Evolutionary conservation across 108 stramenopile genomes (phyloP).

Genomic region (Cylindrotheca closterium): DNA sequence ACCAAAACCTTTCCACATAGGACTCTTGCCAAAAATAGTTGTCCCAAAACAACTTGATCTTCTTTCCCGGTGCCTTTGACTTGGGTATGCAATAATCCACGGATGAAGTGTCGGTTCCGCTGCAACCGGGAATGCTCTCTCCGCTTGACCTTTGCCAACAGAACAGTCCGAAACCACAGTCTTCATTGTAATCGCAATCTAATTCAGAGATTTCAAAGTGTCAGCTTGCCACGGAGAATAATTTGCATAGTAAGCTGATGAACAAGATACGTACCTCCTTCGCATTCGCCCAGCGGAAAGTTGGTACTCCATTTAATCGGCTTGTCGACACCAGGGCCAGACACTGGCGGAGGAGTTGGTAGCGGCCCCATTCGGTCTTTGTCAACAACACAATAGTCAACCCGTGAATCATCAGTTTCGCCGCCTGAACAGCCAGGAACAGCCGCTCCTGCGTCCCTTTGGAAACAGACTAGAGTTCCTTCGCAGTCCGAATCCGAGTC

Average conservation of each 20-base stretch:
- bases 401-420: slow-evolving; percentile 5
- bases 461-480: slow-evolving; percentile 24
- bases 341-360: not conserved
- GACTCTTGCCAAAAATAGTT: not conserved
- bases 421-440: slow-evolving; percentile 38
- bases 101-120: slow-evolving; percentile 3
- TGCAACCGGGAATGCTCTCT: slow-evolving; percentile 28
- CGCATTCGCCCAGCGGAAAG: not conserved
- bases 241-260: not conserved
- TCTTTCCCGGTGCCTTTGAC: not conserved
- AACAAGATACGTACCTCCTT: too few species aligned
- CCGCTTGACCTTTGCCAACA: not conserved
- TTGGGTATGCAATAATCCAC: slow-evolving; percentile 17
- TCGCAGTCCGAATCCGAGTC: slow-evolving; percentile 25
- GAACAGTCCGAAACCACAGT: not conserved
- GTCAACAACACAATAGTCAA: slow-evolving; percentile 22
- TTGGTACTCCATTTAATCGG: not conserved
- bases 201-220: not conserved
- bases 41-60: not conserved
- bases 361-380: not conserved
- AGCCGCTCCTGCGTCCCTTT: slow-evolving; percentile 12
- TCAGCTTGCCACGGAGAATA: not conserved
- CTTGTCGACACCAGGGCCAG: not conserved
- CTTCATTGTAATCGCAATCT: slow-evolving; percentile 1
- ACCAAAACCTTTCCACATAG: not conserved